Conservation (phyloP, 371 early-diverging fungal species). For the Phascolomyces articulosus region DNA sequence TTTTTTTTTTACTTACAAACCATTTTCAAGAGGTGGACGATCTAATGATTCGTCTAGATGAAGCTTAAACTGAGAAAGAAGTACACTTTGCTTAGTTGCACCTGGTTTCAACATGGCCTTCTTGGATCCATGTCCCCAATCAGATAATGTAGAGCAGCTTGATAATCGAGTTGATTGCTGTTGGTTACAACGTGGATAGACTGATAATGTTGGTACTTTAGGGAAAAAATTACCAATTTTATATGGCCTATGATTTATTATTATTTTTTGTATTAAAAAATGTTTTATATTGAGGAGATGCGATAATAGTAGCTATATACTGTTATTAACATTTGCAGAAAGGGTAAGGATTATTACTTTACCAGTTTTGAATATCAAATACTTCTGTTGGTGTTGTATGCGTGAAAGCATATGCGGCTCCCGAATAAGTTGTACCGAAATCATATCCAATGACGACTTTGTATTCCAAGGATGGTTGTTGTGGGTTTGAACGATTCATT, state of each 20-base stretch:
- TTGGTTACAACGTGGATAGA: slow-evolving; percentile 28
- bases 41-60: slow-evolving; percentile 50
- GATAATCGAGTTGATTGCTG: neutral
- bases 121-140: slow-evolving; percentile 63
- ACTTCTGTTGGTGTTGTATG: slow-evolving; percentile 57
- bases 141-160: slow-evolving; percentile 24
- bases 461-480: slow-evolving; percentile 26
- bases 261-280: neutral
- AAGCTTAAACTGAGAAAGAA: slow-evolving; percentile 58
- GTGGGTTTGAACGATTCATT: neutral
- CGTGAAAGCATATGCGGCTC: slow-evolving; percentile 62
- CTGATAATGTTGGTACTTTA: slow-evolving; percentile 51
- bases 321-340: neutral
- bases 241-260: slow-evolving; percentile 42
- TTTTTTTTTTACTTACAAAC: slow-evolving; percentile 35
- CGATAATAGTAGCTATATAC: neutral
- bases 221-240: slow-evolving; percentile 56
- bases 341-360: neutral
- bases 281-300: too few relatives aligned
- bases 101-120: slow-evolving; percentile 50
- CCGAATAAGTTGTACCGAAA: slow-evolving; percentile 56
- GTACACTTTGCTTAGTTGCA: slow-evolving; percentile 50
- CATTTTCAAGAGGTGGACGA: slow-evolving; percentile 39
- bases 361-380: slow-evolving; percentile 61
- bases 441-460: slow-evolving; percentile 54